Conservation (phyloP, 495 filamentous ascomycete genomes). For the Hypoxylon lienhwacheense region DNA sequence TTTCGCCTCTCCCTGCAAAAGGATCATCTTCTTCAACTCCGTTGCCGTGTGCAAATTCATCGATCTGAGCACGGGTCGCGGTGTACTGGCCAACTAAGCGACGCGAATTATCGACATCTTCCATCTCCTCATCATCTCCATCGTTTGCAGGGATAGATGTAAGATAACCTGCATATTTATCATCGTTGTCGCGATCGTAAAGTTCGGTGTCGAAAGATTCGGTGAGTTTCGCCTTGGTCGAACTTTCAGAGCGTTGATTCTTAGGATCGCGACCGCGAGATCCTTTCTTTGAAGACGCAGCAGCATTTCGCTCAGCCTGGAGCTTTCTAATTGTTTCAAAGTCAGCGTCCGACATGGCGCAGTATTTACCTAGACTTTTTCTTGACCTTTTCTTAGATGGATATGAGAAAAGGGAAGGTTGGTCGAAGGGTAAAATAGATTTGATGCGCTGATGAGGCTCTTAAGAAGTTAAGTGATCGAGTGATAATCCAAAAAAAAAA, state of each 20-base stretch:
- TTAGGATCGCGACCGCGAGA: slow-evolving; percentile 83
- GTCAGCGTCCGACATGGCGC: slow-evolving; percentile 68
- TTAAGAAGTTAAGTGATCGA: slow-evolving; percentile 11
- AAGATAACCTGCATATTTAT: slow-evolving; percentile 91
- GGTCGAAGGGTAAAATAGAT: slow-evolving; percentile 15
- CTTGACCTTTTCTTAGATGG: slow-evolving; percentile 39
- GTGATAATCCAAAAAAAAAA: slow-evolving; percentile 19
- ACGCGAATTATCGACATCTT: slow-evolving; percentile 69
- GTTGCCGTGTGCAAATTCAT: slow-evolving; percentile 85
- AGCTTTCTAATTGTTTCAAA: slow-evolving; percentile 81
- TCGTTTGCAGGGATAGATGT: slow-evolving; percentile 80
- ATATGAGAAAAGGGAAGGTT: slow-evolving; percentile 15
- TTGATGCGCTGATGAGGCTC: slow-evolving; percentile 25
- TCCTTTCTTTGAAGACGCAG: slow-evolving; percentile 78
- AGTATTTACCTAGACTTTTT: slow-evolving; percentile 29
- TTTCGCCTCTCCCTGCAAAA: slow-evolving; percentile 76
- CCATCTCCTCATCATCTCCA: slow-evolving; percentile 85
- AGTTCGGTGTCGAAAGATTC: slow-evolving; percentile 92
- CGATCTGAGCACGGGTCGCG: slow-evolving; percentile 83
- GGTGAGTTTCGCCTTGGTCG: slow-evolving; percentile 92
- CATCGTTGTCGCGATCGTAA: slow-evolving; percentile 77
- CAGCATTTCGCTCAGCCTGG: slow-evolving; percentile 90
- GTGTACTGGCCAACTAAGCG: slow-evolving; percentile 96
- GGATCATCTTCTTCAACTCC: slow-evolving; percentile 92
- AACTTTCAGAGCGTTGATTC: slow-evolving; percentile 84